These are phyloP conservation scores for Talaromyces marneffei DNA, from an alignment of 2,329 filamentous ascomycete species.

Conservation along the genomic window DNA sequence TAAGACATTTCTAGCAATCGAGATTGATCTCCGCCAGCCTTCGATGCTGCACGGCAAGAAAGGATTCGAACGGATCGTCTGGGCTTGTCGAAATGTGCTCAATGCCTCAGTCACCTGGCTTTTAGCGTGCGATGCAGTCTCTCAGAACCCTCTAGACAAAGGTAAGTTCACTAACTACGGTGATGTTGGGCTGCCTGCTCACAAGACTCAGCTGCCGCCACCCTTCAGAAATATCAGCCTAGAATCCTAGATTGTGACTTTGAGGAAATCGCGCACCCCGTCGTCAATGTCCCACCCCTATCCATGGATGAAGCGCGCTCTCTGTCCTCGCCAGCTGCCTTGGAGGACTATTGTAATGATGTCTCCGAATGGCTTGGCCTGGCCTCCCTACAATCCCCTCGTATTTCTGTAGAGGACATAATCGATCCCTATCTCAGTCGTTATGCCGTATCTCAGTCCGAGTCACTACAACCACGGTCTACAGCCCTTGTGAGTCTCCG, in stretches of 20 bases:
- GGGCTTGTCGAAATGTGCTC: slow-evolving; percentile 74
- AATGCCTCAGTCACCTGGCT: slow-evolving; percentile 62
- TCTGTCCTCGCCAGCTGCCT: slow-evolving; percentile 35
- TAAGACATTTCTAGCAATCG: slow-evolving; percentile 53
- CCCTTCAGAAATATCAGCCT: slow-evolving; percentile 35
- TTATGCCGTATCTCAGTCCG: slow-evolving; percentile 34
- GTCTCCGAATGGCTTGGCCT: slow-evolving; percentile 59
- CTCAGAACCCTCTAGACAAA: slow-evolving; percentile 27
- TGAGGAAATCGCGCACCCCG: slow-evolving; percentile 19
- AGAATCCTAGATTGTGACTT: slow-evolving; percentile 30
- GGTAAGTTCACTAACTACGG: slow-evolving; percentile 33
- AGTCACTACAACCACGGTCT: slow-evolving; percentile 16
- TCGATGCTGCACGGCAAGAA: slow-evolving; percentile 80
- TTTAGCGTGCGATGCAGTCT: slow-evolving; percentile 59
- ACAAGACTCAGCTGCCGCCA: neutral
- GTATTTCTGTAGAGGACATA: slow-evolving; percentile 31
- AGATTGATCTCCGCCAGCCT: slow-evolving; percentile 65
- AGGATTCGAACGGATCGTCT: slow-evolving; percentile 69
- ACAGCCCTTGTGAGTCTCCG: slow-evolving; percentile 33
- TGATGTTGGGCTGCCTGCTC: neutral
- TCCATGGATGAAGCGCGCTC: slow-evolving; percentile 24
- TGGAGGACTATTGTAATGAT: slow-evolving; percentile 58
- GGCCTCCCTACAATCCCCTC: slow-evolving; percentile 42
- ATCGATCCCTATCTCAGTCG: slow-evolving; percentile 42
- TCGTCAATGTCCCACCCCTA: slow-evolving; percentile 30